phyloP scores from a whole-genome alignment of 2,329 filamentous ascomycete genomes.

The Magnaporthiopsis rhizophila region DNA sequence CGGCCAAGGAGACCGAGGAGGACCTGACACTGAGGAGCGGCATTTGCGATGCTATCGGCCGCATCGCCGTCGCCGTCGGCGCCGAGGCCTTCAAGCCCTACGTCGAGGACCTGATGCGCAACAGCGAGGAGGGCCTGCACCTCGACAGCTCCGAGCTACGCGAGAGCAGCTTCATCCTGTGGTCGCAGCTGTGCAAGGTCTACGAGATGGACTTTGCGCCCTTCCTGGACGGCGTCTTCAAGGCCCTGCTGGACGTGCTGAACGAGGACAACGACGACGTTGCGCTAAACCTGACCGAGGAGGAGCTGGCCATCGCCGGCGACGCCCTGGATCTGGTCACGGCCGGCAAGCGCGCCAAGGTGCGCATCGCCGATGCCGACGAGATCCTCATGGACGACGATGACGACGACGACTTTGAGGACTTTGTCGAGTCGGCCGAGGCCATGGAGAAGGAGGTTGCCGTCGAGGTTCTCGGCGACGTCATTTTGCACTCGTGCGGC shows the following conservation, averaged over 20 bases:
- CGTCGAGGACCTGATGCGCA: constrained; percentile 81
- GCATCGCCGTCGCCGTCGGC: constrained; percentile 84
- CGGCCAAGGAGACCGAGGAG: constrained; percentile 81
- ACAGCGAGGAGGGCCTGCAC: constrained; percentile 82
- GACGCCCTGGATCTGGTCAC: constrained; percentile 60
- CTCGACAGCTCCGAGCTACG: constrained; percentile 85
- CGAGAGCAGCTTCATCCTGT: constrained; percentile 95
- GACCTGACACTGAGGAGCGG: constrained; percentile 84
- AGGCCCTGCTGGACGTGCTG: constrained; percentile 74
- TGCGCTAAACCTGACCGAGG: constrained; percentile 66
- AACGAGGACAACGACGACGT: constrained; percentile 85
- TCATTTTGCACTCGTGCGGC: constrained; percentile 78
- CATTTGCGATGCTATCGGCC: constrained; percentile 87
- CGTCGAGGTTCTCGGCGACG: constrained; percentile 86
- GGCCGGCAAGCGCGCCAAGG: constrained; percentile 78
- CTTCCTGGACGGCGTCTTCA: constrained; percentile 64
- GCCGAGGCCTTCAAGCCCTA: constrained; percentile 82
- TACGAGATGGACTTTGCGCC: constrained; percentile 78
- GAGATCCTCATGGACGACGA: constrained; percentile 54
- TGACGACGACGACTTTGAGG: constrained; percentile 67
- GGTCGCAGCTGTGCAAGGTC: constrained; percentile 89
- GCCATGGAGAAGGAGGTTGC: constrained; percentile 97
- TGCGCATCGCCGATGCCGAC: constrained; percentile 53
- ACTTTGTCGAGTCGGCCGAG: constrained; percentile 81
- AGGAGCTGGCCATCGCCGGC: constrained; percentile 65